Base-by-base conservation (phyloP, 495 filamentous ascomycete species). In the Parachaetomium inaequale region DNA sequence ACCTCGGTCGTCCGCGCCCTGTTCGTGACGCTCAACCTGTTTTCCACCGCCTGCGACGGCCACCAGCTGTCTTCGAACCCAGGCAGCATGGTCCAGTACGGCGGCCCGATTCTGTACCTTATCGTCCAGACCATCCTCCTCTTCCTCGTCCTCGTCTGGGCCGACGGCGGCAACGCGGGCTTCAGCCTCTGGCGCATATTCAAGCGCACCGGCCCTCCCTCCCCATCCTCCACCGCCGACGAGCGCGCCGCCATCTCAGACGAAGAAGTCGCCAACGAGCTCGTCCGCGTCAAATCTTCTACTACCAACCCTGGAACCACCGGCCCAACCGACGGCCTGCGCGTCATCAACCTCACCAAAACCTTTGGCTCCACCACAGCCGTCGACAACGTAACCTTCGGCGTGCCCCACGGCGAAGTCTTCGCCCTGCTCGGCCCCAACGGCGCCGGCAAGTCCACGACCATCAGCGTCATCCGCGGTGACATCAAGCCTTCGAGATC, bases 371-470 rank as follows among this genome's bases (percentile, higher is more conserved):
- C 82, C 57, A 75, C 78, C 67, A 82, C 85, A 8, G 91, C 92
- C 5, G 89, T 96, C 15, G 84, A 93, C 53, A 86, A 96, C 66
- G 80, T 95, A 50, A 88, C 87, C 12, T 96, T 96, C 66, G 88
- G 87, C 47, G 84, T 96, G 29, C 81, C 84, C 36, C 84, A 83
- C 51, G 86, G 87, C 58, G 88, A 94, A 70, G 87, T 93, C 15
- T 95, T 95, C 72, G 90, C 91, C 21, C 82, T 95, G 1, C 82
- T 96, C 6, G 92, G 92, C 7, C 90, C 91, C 23, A 96, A 96
- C 70, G 92, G 91, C 26, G 92, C 92, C 1, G 92, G 92, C 51
- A 96, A 96, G 68, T 88, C 85, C 5, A 94, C 90, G 5, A 93
- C 87, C 7, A 93, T 96, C 73, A 87, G 83, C 19, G 77, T 95